phyloP scores from a whole-genome alignment of 2,329 filamentous ascomycete genomes.

The Penicillium sp. region DNA sequence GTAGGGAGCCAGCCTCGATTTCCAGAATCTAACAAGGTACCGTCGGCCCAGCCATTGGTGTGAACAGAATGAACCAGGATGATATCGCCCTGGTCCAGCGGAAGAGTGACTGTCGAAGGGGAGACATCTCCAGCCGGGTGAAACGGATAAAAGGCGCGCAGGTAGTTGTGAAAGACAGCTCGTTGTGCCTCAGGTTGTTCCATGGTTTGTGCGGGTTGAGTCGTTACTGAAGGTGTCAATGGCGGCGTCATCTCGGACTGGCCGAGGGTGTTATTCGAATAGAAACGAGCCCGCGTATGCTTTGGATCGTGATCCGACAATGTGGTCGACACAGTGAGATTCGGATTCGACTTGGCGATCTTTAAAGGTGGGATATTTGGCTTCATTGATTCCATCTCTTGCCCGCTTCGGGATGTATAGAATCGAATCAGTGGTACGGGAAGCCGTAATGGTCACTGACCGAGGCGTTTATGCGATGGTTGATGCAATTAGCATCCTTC shows the following conservation, averaged over 20 bases:
- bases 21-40: slow-evolving; percentile 82
- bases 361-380: slow-evolving; percentile 42
- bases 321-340: slow-evolving; percentile 20
- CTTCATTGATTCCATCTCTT: slow-evolving; percentile 38
- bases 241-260: slow-evolving; percentile 71
- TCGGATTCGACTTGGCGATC: slow-evolving; percentile 37
- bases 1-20: slow-evolving; percentile 94
- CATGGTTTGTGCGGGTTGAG: slow-evolving; percentile 62
- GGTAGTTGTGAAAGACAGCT: slow-evolving; percentile 86
- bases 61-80: slow-evolving; percentile 95
- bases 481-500: slow-evolving; percentile 33
- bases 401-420: slow-evolving; percentile 7
- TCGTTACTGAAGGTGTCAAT: slow-evolving; percentile 67
- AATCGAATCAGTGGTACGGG: neutral
- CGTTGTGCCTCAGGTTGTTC: slow-evolving; percentile 44
- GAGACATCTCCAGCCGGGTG: slow-evolving; percentile 74
- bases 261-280: slow-evolving; percentile 23
- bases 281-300: slow-evolving; percentile 22
- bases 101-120: slow-evolving; percentile 85
- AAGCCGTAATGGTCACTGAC: slow-evolving; percentile 34
- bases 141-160: slow-evolving; percentile 93
- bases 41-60: slow-evolving; percentile 98
- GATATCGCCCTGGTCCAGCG: slow-evolving; percentile 86
- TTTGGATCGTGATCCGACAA: slow-evolving; percentile 13
- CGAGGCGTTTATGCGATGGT: slow-evolving; percentile 30